A percentile compares a stretch with the other conserved stretches of the same genome.
Conservation (phyloP, 805 yeast species). For the Yamadazyma kitorensis region DNA sequence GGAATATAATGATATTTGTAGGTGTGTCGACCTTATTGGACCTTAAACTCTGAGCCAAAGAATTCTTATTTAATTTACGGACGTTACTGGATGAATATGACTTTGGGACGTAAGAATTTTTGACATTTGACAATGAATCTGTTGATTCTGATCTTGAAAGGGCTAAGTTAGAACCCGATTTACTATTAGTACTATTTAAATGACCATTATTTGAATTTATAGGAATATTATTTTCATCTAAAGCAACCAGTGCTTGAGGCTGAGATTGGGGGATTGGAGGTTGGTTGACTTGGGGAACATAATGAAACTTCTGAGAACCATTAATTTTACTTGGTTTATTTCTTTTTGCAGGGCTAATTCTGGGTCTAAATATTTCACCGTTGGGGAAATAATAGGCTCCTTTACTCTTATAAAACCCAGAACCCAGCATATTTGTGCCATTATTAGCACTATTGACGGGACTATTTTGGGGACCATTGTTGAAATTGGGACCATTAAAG, state of each 20-base stretch:
- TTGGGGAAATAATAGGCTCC: conserved; percentile 47
- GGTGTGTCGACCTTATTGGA: conserved; percentile 12
- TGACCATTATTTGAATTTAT: too few relatives aligned
- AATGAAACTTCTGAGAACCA: conserved; percentile 1
- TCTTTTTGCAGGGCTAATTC: conserved; percentile 39
- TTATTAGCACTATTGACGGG: too few relatives aligned
- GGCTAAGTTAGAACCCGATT: too few relatives aligned
- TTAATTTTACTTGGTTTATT: conserved; percentile 33
- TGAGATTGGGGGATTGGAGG: conserved; percentile 1
- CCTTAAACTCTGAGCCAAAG: conserved; percentile 13
- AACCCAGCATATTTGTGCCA: too few relatives aligned
- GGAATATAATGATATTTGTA: conserved; percentile 15
- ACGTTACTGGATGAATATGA: conserved; percentile 10
- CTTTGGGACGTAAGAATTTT: conserved; percentile 7
- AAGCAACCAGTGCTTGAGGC: too few relatives aligned
- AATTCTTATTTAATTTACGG: conserved; percentile 6
- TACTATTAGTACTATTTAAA: too few relatives aligned
- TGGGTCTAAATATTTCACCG: conserved; percentile 52
- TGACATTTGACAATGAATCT: conserved; percentile 1
- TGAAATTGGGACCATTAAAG: too few relatives aligned
- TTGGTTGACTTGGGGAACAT: conserved; percentile 4
- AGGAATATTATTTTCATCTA: too few relatives aligned
- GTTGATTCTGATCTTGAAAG: conserved; percentile 7
- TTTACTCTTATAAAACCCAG: conserved; percentile 10
- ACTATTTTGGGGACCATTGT: too few relatives aligned